Evolutionary conservation across 768 basidiomycete species (phyloP).

Genomic region (Hericium alpestre): DNA sequence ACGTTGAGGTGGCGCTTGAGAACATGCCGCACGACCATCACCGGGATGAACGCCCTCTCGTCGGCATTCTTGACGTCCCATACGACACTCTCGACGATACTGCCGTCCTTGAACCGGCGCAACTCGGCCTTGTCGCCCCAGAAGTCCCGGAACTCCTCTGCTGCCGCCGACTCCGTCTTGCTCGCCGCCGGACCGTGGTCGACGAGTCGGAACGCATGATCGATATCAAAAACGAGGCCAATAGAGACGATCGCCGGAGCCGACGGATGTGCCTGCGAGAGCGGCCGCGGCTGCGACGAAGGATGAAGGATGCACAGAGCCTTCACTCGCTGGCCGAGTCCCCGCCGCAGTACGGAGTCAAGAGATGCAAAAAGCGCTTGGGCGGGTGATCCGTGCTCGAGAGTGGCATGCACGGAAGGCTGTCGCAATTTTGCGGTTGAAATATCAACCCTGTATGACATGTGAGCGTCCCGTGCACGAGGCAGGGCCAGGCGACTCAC

Average conservation of each 20-base stretch:
- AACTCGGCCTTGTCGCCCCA: slow-evolving; percentile 92
- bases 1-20: slow-evolving; percentile 72
- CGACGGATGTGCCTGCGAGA: slow-evolving; percentile 46
- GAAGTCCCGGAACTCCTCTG: slow-evolving; percentile 61
- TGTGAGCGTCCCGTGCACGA: neutral
- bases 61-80: slow-evolving; percentile 83
- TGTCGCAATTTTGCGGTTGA: slow-evolving; percentile 35
- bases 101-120: slow-evolving; percentile 91
- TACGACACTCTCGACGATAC: slow-evolving; percentile 88
- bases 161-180: slow-evolving; percentile 38
- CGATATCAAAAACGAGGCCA: slow-evolving; percentile 65
- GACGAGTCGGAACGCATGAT: slow-evolving; percentile 72
- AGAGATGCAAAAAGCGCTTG: slow-evolving; percentile 47
- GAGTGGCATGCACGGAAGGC: slow-evolving; percentile 31
- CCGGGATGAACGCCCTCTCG: slow-evolving; percentile 70
- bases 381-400: slow-evolving; percentile 53
- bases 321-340: slow-evolving; percentile 63
- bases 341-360: slow-evolving; percentile 41
- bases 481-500: slow-evolving; percentile 25
- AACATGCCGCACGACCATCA: slow-evolving; percentile 63
- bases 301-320: slow-evolving; percentile 53
- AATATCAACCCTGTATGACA: slow-evolving; percentile 41
- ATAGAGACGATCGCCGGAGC: slow-evolving; percentile 45
- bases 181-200: slow-evolving; percentile 84
- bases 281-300: slow-evolving; percentile 31